These are phyloP conservation scores for Tubosaeta brunneosetosa DNA, from an alignment of 768 basidiomycete species.

Conservation along the genomic window DNA sequence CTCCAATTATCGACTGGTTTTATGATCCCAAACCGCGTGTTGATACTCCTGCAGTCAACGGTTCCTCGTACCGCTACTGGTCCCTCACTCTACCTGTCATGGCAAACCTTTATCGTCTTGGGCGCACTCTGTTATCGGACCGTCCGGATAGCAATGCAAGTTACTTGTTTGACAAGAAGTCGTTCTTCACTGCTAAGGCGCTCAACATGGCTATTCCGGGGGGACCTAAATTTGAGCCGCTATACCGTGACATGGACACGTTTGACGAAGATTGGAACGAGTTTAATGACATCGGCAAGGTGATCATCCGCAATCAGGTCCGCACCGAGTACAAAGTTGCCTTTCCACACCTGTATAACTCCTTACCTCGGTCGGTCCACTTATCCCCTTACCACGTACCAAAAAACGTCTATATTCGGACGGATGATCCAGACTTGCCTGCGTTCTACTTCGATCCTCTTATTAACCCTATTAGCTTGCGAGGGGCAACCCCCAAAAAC, in stretches of 20 bases:
- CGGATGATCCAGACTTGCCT: constrained; percentile 98
- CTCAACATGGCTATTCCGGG: constrained; percentile 96
- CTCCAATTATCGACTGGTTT: constrained; percentile 94
- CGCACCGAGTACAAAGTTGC: constrained; percentile 99
- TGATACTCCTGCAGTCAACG: constrained; percentile 88
- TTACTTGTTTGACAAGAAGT: constrained; percentile 95
- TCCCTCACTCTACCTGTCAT: constrained; percentile 88
- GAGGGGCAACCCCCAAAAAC: constrained; percentile 82
- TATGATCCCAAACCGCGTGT: constrained; percentile 94
- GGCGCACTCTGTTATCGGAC: constrained; percentile 89
- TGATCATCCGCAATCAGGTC: constrained; percentile 98
- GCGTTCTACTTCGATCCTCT: constrained; percentile 99
- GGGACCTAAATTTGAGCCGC: constrained; percentile 96
- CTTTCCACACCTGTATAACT: constrained; percentile 98
- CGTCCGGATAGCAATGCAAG: constrained; percentile 85
- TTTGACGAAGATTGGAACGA: constrained; percentile 99
- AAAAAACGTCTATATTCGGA: constrained; percentile 98
- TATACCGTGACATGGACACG: constrained; percentile 94
- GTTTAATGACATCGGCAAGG: constrained; percentile 99
- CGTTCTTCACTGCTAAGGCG: constrained; percentile 98
- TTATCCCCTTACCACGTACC: constrained; percentile 90
- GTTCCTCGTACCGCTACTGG: constrained; percentile 91
- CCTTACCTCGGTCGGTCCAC: constrained; percentile 89
- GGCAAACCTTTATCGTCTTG: constrained; percentile 95
- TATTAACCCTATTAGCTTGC: constrained; percentile 94